Conservation (phyloP, 1,284 basidiomycete genomes). For the Austroboletus novae-zelandiae region DNA sequence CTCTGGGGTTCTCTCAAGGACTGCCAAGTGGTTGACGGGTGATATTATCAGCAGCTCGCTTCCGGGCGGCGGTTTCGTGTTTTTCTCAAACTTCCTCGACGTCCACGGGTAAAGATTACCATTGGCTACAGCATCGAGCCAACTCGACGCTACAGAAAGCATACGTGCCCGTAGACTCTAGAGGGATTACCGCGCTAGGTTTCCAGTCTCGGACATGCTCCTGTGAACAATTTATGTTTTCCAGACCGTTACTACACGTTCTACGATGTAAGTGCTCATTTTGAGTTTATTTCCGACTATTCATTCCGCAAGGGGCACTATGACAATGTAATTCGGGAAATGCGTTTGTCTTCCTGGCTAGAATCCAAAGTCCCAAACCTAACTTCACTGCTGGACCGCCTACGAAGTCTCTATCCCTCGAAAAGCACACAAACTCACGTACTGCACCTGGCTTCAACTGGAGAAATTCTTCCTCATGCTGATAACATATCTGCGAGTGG, state of each 20-base stretch:
- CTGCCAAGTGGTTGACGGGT: conserved; percentile 8
- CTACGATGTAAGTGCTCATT: conserved; percentile 55
- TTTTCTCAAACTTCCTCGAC: conserved; percentile 55
- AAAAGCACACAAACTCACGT: conserved; percentile 69
- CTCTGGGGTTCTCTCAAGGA: conserved; percentile 1
- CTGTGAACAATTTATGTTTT: conserved; percentile 47
- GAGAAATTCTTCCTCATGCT: conserved; percentile 79
- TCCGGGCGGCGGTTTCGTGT: conserved; percentile 39
- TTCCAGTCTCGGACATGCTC: conserved; percentile 36
- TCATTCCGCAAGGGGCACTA: conserved; percentile 64
- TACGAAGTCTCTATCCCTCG: conserved; percentile 57
- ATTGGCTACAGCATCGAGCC: conserved; percentile 56
- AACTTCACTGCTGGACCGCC: conserved; percentile 37
- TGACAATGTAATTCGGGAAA: conserved; percentile 86
- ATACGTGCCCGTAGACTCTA: conserved; percentile 36
- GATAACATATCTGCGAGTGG: conserved; percentile 84
- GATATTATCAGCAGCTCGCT: background rate
- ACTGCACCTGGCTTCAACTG: conserved; percentile 77
- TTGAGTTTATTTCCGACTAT: background rate
- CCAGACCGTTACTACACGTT: conserved; percentile 73
- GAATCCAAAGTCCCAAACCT: conserved; percentile 44
- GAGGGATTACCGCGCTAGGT: conserved; percentile 27
- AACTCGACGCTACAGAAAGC: conserved; percentile 60
- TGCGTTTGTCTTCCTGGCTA: conserved; percentile 70
- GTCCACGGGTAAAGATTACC: conserved; percentile 57